Evolutionary conservation across 2,329 filamentous ascomycete genomes (phyloP), one percentile per base, ranked within the genome.

Genomic region (Neofusicoccum umdonicola): DNA sequence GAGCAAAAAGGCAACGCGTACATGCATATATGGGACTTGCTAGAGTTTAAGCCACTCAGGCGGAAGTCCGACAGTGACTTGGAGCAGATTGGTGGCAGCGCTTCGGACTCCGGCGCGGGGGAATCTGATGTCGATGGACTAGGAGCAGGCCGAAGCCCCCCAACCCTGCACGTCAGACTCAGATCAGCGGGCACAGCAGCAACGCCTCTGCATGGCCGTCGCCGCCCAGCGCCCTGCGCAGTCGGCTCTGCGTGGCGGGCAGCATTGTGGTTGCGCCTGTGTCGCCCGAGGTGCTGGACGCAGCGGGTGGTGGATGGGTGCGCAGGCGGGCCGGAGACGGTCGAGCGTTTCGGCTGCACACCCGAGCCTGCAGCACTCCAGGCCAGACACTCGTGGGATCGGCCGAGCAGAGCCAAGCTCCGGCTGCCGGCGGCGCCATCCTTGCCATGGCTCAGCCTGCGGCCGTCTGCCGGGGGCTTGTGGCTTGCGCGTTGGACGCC

Each of bases 21-120:
- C 56, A 47, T 47, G 56, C 56, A 60, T 60, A 60, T 60, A 60
- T 47, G 56, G 27, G 31, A 42, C 52, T 9, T 34, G 15, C 7
- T 9, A 15, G 54, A 44, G 27, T 13, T 45, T 11, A 45, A 31
- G 39, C 54, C 54, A 58, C 52, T 35, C 39, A 35, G 19, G 42
- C 42, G 56, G 56, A 60, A 45, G 56, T 60, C 56, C 56, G 56
- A 47, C 41, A 45, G 41, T 22, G 15, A n/a, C 19, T 15, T 27
- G 19, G 31, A n/a, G 42, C 31, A 44, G 27, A 60, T 45, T 60
- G 56, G 56, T 60, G 41, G 56, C 37, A 47, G 56, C 56, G 41
- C 22, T 60, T 60, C 56, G 56, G 56, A 60, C 56, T 60, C 56
- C 56, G 56, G 56, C 56, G 56, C 56, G 56, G 56, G 56, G 56